Conservation (phyloP, 2,329 filamentous ascomycete species). For the Nigrospora sphaerica region DNA sequence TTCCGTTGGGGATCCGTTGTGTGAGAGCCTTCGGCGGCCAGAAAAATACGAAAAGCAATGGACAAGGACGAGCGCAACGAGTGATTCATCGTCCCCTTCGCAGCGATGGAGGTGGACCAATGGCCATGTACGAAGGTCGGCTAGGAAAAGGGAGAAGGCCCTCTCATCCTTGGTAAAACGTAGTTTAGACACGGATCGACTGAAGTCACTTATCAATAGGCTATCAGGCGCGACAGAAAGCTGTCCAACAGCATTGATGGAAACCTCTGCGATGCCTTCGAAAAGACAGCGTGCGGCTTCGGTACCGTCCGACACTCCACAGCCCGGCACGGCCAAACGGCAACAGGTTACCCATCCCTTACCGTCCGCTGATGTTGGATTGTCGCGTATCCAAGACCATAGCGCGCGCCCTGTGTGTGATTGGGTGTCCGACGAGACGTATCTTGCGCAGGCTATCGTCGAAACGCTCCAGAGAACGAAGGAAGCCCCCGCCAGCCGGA, state of each 20-base stretch:
- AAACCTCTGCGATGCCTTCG: neutral
- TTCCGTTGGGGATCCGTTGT: neutral
- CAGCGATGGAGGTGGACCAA: neutral
- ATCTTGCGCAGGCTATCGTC: neutral
- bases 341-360: neutral
- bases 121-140: too few species aligned
- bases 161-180: neutral
- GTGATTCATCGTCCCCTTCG: neutral
- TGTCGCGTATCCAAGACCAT: neutral
- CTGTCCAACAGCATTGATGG: neutral
- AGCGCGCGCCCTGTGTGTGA: slow-evolving; percentile 1
- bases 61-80: neutral
- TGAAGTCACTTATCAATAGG: neutral
- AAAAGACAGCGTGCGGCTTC: slow-evolving; percentile 1
- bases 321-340: neutral
- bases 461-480: neutral
- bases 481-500: neutral
- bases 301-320: neutral
- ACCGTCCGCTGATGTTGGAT: neutral
- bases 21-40: neutral
- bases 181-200: neutral
- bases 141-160: neutral
- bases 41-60: neutral
- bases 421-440: neutral
- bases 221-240: neutral